Conservation (phyloP, 2,329 filamentous ascomycete genomes). For the Colletotrichum ledebouriae region DNA sequence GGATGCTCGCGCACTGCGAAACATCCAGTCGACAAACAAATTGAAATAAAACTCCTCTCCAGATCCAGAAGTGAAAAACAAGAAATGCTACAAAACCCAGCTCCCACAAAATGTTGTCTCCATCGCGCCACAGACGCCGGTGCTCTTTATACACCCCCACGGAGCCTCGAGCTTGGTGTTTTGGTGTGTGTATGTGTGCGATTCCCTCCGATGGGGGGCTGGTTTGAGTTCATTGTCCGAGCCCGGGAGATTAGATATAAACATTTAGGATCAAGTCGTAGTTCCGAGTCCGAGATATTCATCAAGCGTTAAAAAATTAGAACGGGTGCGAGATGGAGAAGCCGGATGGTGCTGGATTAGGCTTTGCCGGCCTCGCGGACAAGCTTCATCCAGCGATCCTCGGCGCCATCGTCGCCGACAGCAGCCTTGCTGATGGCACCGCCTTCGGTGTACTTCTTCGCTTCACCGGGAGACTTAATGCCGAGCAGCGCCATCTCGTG, state of each 20-base stretch:
- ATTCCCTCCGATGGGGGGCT: conserved; percentile 28
- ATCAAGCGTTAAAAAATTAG: conserved; percentile 37
- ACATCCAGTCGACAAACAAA: conserved; percentile 13
- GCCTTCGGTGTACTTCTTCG: conserved; percentile 55
- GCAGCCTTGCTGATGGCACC: conserved; percentile 40
- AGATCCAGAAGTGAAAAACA: not conserved
- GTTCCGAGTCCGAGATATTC: conserved; percentile 38
- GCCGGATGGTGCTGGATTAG: conserved; percentile 33
- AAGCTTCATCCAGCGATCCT: conserved; percentile 61
- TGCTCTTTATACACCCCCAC: conserved; percentile 40
- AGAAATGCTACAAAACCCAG: conserved; percentile 35
- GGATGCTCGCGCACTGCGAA: conserved; percentile 39
- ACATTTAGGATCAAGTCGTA: conserved; percentile 42
- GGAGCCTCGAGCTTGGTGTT: conserved; percentile 13
- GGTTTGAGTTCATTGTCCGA: not conserved
- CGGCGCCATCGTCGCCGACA: conserved; percentile 55
- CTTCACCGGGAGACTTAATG: conserved; percentile 59
- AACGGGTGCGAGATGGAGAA: not conserved
- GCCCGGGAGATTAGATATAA: conserved; percentile 42
- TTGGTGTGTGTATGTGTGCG: conserved; percentile 25
- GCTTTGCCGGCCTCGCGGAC: conserved; percentile 57
- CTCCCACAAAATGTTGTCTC: conserved; percentile 29
- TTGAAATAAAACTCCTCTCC: not conserved
- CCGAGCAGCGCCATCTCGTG: conserved; percentile 66
- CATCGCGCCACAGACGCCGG: conserved; percentile 42